A percentile compares a stretch with the other conserved stretches of the same genome.
phyloP scores from a whole-genome alignment of 2,329 filamentous ascomycete species.

The Pseudogymnoascus sp. region DNA sequence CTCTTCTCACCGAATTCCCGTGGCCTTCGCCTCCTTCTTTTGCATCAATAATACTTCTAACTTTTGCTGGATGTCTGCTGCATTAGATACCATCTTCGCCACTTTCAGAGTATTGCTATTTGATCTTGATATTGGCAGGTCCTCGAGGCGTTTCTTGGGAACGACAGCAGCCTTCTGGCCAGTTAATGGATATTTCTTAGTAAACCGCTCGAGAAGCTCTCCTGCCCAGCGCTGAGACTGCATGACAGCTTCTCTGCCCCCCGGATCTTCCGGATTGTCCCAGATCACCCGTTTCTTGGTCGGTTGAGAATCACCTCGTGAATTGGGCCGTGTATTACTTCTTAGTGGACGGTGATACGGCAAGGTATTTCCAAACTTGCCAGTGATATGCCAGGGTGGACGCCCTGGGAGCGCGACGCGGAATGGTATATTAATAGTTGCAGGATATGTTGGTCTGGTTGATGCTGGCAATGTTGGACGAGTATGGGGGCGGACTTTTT shows the following conservation, averaged over 20 bases:
- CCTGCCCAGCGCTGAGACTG: constrained; percentile 9
- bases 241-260: not conserved
- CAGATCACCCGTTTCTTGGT: not conserved
- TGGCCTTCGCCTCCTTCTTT: constrained; percentile 21
- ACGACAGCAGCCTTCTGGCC: constrained; percentile 18
- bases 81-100: not conserved
- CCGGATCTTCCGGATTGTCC: constrained; percentile 7
- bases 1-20: not conserved
- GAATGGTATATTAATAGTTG: not conserved
- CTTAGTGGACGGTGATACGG: not conserved
- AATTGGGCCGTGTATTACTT: not conserved
- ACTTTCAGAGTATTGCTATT: not conserved
- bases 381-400: not conserved
- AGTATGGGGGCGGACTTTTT: not conserved
- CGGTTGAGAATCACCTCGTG: not conserved
- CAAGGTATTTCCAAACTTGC: not conserved
- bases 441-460: not conserved
- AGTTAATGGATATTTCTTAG: constrained; percentile 27
- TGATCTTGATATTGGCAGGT: not conserved
- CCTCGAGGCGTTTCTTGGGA: constrained; percentile 11
- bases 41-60: constrained; percentile 22
- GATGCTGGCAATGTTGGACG: not conserved
- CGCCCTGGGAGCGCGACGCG: not conserved
- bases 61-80: constrained; percentile 24
- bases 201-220: constrained; percentile 10